Percentiles rank a stretch among this genome's conserved stretches.
Evolutionary conservation across 805 yeast genomes (phyloP).

Genomic region (Saccharomycopsis sp.): DNA sequence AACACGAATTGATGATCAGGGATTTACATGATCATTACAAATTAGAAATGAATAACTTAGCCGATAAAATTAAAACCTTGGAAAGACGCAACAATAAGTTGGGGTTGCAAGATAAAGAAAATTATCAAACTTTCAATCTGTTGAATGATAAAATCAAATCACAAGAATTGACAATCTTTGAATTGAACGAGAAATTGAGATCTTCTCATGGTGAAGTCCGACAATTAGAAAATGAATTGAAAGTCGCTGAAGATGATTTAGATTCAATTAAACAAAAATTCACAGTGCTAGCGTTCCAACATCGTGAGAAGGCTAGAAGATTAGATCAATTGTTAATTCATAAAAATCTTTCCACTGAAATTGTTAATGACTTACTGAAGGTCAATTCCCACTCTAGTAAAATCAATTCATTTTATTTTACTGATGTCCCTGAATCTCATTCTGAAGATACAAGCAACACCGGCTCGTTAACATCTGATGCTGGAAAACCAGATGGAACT

Average conservation of each 20-base stretch:
- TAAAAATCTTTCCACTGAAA: no score
- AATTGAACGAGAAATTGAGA: neutral
- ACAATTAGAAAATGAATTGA: constrained; percentile 6
- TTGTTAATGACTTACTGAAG: no score
- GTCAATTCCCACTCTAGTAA: no score
- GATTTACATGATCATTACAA: neutral
- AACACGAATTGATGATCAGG: neutral
- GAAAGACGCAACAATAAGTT: neutral
- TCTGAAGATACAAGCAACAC: no score
- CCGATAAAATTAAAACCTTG: neutral
- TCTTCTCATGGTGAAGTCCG: neutral
- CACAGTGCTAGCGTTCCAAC: constrained; percentile 18
- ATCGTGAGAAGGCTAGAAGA: constrained; percentile 6
- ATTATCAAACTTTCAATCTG: neutral
- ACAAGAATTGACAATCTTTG: constrained; percentile 1
- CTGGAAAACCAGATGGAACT: no score
- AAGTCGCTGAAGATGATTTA: constrained; percentile 9
- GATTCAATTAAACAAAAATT: constrained; percentile 18
- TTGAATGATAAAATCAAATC: neutral
- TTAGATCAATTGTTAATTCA: no score
- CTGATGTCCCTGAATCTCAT: neutral
- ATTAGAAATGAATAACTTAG: neutral
- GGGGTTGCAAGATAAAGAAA: neutral
- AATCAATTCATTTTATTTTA: constrained; percentile 5
- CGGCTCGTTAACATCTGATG: no score